Percentiles rank a stretch among this genome's conserved stretches.
These are phyloP conservation scores for Vigna hirtella DNA, from an alignment of 306 rosid species.

Conservation along the genomic window DNA sequence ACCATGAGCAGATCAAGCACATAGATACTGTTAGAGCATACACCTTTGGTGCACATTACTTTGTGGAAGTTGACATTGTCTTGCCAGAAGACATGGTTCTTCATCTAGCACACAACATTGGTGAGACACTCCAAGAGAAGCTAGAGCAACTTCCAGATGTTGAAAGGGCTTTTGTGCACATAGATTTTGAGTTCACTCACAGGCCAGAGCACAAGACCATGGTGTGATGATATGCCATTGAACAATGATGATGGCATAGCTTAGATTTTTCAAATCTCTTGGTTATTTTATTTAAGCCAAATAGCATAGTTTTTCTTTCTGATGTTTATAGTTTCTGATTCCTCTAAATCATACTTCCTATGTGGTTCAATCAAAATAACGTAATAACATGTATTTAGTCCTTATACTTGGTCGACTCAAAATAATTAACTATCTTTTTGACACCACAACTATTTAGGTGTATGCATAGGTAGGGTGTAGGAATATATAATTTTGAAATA, in stretches of 20 bases:
- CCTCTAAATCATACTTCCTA: neutral
- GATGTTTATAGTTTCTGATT: neutral
- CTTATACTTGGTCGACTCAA: neutral
- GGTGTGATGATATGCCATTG: slow-evolving; percentile 50
- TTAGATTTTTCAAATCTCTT: neutral
- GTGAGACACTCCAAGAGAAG: slow-evolving; percentile 80
- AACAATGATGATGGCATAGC: neutral
- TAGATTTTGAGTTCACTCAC: slow-evolving; percentile 79
- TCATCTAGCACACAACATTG: slow-evolving; percentile 75
- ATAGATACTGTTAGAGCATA: slow-evolving; percentile 92
- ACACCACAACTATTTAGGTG: neutral
- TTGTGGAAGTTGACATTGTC: slow-evolving; percentile 87
- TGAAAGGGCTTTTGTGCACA: slow-evolving; percentile 85
- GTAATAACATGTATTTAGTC: no score
- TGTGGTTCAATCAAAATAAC: neutral
- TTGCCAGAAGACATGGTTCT: slow-evolving; percentile 74
- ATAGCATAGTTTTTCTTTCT: slow-evolving; percentile 13
- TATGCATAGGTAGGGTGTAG: neutral
- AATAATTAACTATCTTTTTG: neutral
- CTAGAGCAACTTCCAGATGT: slow-evolving; percentile 82
- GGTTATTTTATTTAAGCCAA: neutral
- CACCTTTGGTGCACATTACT: slow-evolving; percentile 77
- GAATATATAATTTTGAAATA: neutral
- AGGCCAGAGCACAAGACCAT: slow-evolving; percentile 78
- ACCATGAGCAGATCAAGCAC: slow-evolving; percentile 72